Base-by-base conservation (phyloP, 257 asterid species). In the Fraxinus quadrangulata region DNA sequence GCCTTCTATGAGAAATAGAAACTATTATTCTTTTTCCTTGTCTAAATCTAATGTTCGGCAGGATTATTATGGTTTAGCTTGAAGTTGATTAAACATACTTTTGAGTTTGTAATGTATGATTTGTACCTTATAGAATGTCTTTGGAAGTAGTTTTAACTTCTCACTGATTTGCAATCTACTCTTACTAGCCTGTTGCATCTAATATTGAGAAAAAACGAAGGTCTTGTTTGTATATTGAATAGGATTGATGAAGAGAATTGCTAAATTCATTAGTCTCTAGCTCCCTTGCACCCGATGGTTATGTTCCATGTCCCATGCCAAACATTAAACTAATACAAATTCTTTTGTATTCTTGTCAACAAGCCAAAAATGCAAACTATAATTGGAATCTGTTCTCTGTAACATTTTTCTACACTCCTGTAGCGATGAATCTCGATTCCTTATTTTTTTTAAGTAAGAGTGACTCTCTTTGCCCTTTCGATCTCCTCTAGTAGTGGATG, bases 1-100 rank as follows among this genome's bases (percentile, higher is more conserved):
- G 74, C 77, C 76, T 76, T 17, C 72, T 21, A 45, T 45, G 70
- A 70, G 77, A 74, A 51, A 73, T 66, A 36, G 56, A 24, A 68
- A 73, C 61, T 17, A 16, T 51, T 17, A 17, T 51, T 51, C 61
- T 51, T 51, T 51, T 51, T 17, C 61, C 61, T 0, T 61, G 12
- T 23, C 17, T 9, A 23, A 61, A 8, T 61, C 10, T 23, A 24
- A 61, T 61, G 12, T 56, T 7, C 17, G 67, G 67, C 31, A 23
- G 13, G 67, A 10, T 61, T 14, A 61, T 21, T 61, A 23, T 21
- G 67, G 30, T 23, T 28, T 61, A 61, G 33, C 67, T 9, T 17
- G 12, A 37, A 37, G 42, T 7, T 37, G 42, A 37, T 37, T 37
- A 3, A 31, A 37, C 42, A 37, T 37, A 37, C 40, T 36, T 37